A percentile compares a stretch with the other conserved stretches of the same genome.
phyloP scores from a whole-genome alignment of 306 rosid species.

The Albizia julibrissin region DNA sequence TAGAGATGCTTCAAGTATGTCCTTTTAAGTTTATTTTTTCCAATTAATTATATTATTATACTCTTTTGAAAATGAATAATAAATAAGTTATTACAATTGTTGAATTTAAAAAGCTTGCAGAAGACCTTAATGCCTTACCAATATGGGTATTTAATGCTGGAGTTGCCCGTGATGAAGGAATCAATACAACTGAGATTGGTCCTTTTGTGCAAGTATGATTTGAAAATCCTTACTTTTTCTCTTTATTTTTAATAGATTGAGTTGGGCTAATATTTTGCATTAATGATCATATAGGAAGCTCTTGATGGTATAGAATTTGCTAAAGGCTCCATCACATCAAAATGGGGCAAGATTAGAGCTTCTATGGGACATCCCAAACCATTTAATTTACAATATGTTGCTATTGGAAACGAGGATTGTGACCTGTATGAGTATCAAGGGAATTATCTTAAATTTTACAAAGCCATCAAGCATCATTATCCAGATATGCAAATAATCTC shows the following conservation, averaged over 20 bases:
- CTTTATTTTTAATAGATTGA: neutral
- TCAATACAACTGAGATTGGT: constrained; percentile 47
- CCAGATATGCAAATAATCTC: constrained; percentile 84
- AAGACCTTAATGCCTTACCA: constrained; percentile 75
- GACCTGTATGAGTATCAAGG: constrained; percentile 43
- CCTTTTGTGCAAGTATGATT: constrained; percentile 75
- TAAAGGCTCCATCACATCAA: neutral
- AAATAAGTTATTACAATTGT: neutral
- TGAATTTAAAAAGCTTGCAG: constrained; percentile 66
- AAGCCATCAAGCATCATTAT: constrained; percentile 62
- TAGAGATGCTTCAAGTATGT: constrained; percentile 86
- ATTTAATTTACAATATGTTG: neutral
- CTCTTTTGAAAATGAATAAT: neutral
- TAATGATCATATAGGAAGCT: neutral
- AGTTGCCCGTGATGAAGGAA: constrained; percentile 75
- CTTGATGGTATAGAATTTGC: constrained; percentile 2
- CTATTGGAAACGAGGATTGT: neutral
- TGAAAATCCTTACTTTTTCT: neutral
- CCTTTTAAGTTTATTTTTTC: constrained; percentile 1
- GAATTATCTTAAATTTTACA: constrained; percentile 64
- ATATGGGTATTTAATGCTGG: constrained; percentile 94
- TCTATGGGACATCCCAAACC: neutral
- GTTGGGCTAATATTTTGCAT: neutral
- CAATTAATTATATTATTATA: neutral
- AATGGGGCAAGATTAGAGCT: neutral